Percentiles rank a stretch among this genome's conserved stretches.
Conservation (phyloP, 2,329 filamentous ascomycete genomes). For the Pyricularia sp. region DNA sequence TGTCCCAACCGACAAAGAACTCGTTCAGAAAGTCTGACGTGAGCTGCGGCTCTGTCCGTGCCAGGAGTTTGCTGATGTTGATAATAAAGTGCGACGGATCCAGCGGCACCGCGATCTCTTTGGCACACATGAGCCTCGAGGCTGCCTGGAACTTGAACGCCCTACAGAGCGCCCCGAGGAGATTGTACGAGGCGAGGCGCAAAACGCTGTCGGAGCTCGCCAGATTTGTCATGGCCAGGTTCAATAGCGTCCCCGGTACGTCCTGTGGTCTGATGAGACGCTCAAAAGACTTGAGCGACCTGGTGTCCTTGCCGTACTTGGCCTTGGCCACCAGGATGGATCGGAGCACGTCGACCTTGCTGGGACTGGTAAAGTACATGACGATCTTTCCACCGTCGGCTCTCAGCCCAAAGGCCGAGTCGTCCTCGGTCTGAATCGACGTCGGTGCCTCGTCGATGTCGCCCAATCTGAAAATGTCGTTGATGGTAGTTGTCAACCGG, state of each 20-base stretch:
- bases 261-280: constrained; percentile 56
- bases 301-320: constrained; percentile 50
- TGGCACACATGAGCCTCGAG: constrained; percentile 42
- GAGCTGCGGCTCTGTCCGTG: constrained; percentile 50
- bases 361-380: constrained; percentile 58
- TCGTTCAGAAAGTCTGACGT: constrained; percentile 60
- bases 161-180: constrained; percentile 52
- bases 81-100: constrained; percentile 53
- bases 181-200: constrained; percentile 52
- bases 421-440: constrained; percentile 51
- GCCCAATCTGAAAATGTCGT: constrained; percentile 55
- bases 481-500: constrained; percentile 49
- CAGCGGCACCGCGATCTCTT: constrained; percentile 49
- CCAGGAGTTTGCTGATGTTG: constrained; percentile 50
- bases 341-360: constrained; percentile 49
- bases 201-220: constrained; percentile 47
- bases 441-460: constrained; percentile 56
- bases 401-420: constrained; percentile 52
- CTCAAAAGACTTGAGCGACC: constrained; percentile 48
- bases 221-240: constrained; percentile 54
- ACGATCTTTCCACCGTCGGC: constrained; percentile 58
- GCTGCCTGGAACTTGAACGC: constrained; percentile 55
- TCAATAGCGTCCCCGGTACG: constrained; percentile 55
- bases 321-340: constrained; percentile 49
- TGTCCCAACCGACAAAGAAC: constrained; percentile 61